A percentile compares a stretch with the other conserved stretches of the same genome.
Conservation (phyloP, 129 eudicot species). For the Logfia minima region DNA sequence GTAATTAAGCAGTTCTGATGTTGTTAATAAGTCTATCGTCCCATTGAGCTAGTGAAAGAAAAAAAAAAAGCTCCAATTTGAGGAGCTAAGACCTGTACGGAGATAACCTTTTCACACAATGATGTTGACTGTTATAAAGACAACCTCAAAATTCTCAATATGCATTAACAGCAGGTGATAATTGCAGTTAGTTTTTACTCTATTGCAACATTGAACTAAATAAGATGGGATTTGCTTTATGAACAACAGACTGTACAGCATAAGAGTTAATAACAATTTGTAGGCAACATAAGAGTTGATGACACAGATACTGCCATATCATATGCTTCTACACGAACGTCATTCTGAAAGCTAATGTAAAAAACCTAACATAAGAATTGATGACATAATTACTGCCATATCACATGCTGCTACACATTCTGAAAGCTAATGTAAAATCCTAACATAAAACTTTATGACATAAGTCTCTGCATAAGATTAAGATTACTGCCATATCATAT, state of each 20-base stretch:
- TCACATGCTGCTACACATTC: conserved; percentile 25
- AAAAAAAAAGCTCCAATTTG: neutral
- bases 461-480: neutral
- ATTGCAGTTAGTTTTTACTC: neutral
- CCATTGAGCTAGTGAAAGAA: neutral
- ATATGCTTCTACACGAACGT: conserved; percentile 17
- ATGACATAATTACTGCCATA: neutral
- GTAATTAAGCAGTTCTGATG: neutral
- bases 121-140: too few relatives aligned
- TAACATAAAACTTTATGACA: neutral
- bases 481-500: conserved; percentile 17
- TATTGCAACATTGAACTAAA: neutral
- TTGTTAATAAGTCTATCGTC: neutral
- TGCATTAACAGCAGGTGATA: neutral
- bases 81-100: neutral
- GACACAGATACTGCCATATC: neutral
- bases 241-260: neutral
- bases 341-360: conserved; percentile 24
- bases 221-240: neutral
- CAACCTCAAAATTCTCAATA: neutral
- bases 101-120: neutral
- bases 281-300: neutral
- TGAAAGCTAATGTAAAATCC: conserved; percentile 13
- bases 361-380: conserved; percentile 5
- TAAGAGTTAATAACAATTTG: neutral